Evolutionary conservation across 1,284 basidiomycete genomes (phyloP).

Genomic region (Cutaneotrichosporon sp.): DNA sequence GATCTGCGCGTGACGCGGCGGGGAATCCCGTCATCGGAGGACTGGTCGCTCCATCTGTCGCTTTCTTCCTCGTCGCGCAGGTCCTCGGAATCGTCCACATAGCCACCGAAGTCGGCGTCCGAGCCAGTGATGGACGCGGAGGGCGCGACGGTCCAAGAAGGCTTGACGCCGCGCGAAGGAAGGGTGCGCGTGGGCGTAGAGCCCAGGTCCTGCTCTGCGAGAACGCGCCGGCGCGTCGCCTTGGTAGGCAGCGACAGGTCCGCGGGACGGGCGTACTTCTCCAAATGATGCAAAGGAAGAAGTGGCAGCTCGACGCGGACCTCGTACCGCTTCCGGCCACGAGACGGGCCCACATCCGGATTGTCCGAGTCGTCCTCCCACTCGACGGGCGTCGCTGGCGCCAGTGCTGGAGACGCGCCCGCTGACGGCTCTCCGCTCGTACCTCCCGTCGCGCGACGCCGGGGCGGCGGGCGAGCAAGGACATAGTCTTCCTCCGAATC

Average conservation of each 20-base stretch:
- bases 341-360: neutral
- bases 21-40: neutral
- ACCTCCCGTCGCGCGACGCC: too few species aligned
- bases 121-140: neutral
- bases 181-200: neutral
- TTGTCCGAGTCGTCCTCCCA: neutral
- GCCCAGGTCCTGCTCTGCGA: neutral
- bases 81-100: constrained; percentile 3
- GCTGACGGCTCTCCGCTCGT: too few species aligned
- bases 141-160: neutral
- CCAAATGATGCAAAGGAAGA: neutral
- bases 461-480: too few species aligned
- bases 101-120: neutral
- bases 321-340: neutral
- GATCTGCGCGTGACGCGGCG: neutral
- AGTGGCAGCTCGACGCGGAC: constrained; percentile 2
- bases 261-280: neutral
- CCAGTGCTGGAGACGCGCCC: too few species aligned
- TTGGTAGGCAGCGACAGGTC: neutral
- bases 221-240: neutral
- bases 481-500: too few species aligned
- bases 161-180: neutral
- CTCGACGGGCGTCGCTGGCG: too few species aligned
- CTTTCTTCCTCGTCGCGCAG: neutral
- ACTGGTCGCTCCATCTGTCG: neutral